Evolutionary conservation across 257 asterid genomes (phyloP).

Genomic region (Scutellaria minor): DNA sequence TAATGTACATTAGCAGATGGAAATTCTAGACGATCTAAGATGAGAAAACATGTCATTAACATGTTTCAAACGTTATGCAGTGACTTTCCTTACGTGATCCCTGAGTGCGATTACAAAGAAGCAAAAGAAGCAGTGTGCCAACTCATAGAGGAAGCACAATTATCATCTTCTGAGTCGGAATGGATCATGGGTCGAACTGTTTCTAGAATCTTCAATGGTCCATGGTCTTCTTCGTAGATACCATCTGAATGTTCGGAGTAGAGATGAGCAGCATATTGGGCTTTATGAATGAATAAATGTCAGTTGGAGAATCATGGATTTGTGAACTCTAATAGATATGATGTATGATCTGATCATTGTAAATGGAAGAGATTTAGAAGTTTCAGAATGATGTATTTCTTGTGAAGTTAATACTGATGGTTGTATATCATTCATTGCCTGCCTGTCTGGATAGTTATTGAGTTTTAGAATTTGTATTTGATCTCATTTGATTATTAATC

Average conservation of each 20-base stretch:
- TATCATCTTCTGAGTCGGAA: constrained; percentile 60
- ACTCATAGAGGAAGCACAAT: constrained; percentile 47
- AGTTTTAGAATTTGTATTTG: too few species aligned
- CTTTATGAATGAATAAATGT: background rate
- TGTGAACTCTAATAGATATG: background rate
- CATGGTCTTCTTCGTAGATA: constrained; percentile 36
- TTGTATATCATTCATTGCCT: background rate
- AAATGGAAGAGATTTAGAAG: background rate
- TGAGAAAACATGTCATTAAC: background rate
- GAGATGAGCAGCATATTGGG: background rate
- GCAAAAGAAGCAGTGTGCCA: constrained; percentile 61
- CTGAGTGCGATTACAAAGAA: constrained; percentile 83
- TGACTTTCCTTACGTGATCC: constrained; percentile 73
- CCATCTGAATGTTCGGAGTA: background rate
- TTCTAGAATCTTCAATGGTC: constrained; percentile 46
- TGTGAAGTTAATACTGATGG: background rate
- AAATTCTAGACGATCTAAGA: background rate
- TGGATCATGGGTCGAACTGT: constrained; percentile 81
- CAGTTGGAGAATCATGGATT: background rate
- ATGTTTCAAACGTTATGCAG: constrained; percentile 42
- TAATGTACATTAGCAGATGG: constrained; percentile 20
- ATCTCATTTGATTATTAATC: too few species aligned
- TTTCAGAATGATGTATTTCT: background rate
- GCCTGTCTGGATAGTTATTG: too few species aligned
- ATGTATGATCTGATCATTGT: background rate